Conservation (phyloP, 768 basidiomycete species). For the Chlorophyllum brunneum region DNA sequence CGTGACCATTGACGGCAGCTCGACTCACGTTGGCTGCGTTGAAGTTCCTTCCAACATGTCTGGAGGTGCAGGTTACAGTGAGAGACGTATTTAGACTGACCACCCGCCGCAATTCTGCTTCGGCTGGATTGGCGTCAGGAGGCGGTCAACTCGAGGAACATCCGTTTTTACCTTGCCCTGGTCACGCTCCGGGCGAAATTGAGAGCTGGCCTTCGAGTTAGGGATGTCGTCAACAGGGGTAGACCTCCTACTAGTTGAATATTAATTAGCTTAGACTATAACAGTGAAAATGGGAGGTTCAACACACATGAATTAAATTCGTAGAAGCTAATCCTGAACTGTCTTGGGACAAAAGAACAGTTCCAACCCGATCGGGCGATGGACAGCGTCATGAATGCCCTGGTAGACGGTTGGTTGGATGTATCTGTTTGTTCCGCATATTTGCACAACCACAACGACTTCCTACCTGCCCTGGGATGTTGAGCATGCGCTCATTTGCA, state of each 20-base stretch:
- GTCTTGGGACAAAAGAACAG: slow-evolving; percentile 55
- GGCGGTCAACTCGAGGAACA: neutral
- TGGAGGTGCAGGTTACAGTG: neutral
- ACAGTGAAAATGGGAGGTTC: neutral
- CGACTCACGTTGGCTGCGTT: slow-evolving; percentile 41
- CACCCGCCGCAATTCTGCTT: slow-evolving; percentile 34
- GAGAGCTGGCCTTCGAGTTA: slow-evolving; percentile 49
- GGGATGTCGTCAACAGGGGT: slow-evolving; percentile 31
- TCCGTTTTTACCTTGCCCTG: slow-evolving; percentile 41
- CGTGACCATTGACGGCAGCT: slow-evolving; percentile 40
- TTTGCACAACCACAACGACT: slow-evolving; percentile 36
- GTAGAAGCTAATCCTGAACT: slow-evolving; percentile 53
- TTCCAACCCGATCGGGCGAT: slow-evolving; percentile 37
- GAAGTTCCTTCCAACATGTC: slow-evolving; percentile 59
- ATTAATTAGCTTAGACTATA: neutral
- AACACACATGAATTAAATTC: slow-evolving; percentile 50
- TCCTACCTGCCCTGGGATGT: neutral
- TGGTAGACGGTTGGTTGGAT: slow-evolving; percentile 55
- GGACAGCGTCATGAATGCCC: slow-evolving; percentile 40
- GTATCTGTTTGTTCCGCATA: slow-evolving; percentile 51
- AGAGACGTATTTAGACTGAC: slow-evolving; percentile 16
- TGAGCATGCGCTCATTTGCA: neutral
- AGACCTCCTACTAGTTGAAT: slow-evolving; percentile 52
- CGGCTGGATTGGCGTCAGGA: neutral
- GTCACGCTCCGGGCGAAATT: slow-evolving; percentile 45